These are phyloP conservation scores for Rhytidiadelphus loreus DNA, from an alignment of 225 moss, liverwort and hornwort species.

Conservation along the genomic window DNA sequence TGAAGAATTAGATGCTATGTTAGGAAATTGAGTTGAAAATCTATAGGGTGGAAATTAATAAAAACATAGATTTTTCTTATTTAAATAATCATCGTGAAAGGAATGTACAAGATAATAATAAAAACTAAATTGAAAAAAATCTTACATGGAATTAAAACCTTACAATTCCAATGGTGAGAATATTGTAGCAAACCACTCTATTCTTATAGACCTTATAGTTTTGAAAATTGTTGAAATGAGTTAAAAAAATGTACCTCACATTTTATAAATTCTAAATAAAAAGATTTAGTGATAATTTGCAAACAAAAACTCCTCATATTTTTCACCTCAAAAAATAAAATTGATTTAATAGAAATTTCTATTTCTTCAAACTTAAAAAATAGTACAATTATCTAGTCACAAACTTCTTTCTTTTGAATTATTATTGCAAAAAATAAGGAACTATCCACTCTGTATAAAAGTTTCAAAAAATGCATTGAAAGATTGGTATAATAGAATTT, in stretches of 20 bases:
- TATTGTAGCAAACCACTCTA: background rate
- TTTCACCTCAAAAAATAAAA: background rate
- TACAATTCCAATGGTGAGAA: background rate
- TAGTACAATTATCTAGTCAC: background rate
- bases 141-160: background rate
- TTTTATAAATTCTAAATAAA: background rate
- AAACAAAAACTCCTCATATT: background rate
- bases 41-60: accelerated
- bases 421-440: background rate
- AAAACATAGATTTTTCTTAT: accelerated
- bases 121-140: background rate
- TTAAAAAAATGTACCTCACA: background rate
- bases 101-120: background rate
- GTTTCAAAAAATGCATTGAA: background rate
- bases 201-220: background rate
- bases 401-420: background rate
- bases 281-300: accelerated
- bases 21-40: background rate
- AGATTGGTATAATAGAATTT: background rate
- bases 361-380: background rate
- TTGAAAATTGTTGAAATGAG: background rate
- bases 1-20: background rate
- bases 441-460: background rate
- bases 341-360: too few relatives aligned
- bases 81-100: background rate